Base-by-base conservation (phyloP, 2,329 filamentous ascomycete genomes). In the Claviceps purpurea region DNA sequence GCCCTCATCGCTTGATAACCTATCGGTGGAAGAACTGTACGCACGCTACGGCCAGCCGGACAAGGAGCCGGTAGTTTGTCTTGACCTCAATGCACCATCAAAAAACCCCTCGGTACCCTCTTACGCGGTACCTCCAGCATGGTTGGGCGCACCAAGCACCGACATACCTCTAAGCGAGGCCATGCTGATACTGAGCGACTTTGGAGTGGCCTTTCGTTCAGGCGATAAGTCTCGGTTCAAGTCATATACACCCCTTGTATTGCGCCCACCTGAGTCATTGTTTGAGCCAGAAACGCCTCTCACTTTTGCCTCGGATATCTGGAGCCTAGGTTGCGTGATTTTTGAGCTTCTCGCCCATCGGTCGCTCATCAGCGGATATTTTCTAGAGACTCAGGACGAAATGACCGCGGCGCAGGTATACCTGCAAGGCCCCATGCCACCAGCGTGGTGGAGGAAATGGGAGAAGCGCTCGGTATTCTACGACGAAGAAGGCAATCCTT, bases 241-340 rank as follows among this genome's bases (percentile, higher is more conserved):
- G 44, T 56, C 52, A 34, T 49, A 54, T 30, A 52, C 50, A 43
- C 52, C 54, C n/a, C 47, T 56, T 39, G 45, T 50, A 3, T 18
- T 54, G 24, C 61, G 62, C 2, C 63, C 66, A 13, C 68, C 68
- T 0, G 68, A 71, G 56, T 52, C 24, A 24, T 24, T 24, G 24
- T 24, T 24, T 24, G 24, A 24, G 24, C 24, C 4, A 24, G 24
- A 24, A n/a, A 62, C 45, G n/a, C 61, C 68, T 16, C 60, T 70
- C 6, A 63, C 63, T 2, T 66, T 65, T 42, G 24, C 60, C 22
- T 65, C 67, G 1, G 68, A 71, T 42, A 68, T 70, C 16, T 71
- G 67, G 69, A 67, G 62, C n/a, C 62, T 71, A 3, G 63, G 60
- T 0, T 70, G 64, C 51, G 51, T 62, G 0, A 66, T 71, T 34